These are phyloP conservation scores for Fusarium brevicatenulatum DNA, from an alignment of 2,329 filamentous ascomycete genomes.

Conservation along the genomic window DNA sequence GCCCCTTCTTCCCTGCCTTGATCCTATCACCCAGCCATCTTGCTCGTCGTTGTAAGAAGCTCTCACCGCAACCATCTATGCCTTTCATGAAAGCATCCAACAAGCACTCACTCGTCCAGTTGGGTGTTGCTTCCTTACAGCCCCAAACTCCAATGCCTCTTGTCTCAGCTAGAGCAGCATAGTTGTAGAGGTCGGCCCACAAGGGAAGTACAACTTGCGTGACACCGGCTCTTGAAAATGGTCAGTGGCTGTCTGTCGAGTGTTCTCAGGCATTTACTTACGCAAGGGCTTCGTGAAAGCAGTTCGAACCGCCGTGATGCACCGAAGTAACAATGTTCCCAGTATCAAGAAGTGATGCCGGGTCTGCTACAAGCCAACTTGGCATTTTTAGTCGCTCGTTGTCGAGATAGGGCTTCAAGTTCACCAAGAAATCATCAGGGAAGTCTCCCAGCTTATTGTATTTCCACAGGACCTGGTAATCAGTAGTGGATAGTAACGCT, in stretches of 20 bases:
- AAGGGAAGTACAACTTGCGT: constrained; percentile 58
- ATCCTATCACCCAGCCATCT: neutral
- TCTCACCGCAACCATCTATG: neutral
- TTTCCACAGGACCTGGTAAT: constrained; percentile 49
- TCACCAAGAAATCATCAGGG: constrained; percentile 10
- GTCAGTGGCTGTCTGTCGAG: accelerated
- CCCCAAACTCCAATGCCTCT: constrained; percentile 55
- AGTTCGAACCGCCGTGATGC: constrained; percentile 37
- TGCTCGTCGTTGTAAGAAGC: neutral
- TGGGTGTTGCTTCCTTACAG: constrained; percentile 49
- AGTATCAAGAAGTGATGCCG: constrained; percentile 47
- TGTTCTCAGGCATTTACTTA: neutral
- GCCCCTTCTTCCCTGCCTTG: neutral
- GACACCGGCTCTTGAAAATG: constrained; percentile 48
- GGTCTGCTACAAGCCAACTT: constrained; percentile 46
- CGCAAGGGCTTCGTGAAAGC: constrained; percentile 34
- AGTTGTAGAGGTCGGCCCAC: constrained; percentile 60
- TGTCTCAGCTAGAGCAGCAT: constrained; percentile 54
- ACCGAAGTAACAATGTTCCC: constrained; percentile 38
- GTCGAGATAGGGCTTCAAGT: constrained; percentile 20
- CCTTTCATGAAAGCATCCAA: constrained; percentile 39
- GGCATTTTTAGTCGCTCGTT: constrained; percentile 33
- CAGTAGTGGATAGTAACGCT: neutral
- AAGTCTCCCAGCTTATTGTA: constrained; percentile 21
- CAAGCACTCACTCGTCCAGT: constrained; percentile 42